Conservation (phyloP, 768 basidiomycete genomes). For the Tricholoma hemisulphureum region DNA sequence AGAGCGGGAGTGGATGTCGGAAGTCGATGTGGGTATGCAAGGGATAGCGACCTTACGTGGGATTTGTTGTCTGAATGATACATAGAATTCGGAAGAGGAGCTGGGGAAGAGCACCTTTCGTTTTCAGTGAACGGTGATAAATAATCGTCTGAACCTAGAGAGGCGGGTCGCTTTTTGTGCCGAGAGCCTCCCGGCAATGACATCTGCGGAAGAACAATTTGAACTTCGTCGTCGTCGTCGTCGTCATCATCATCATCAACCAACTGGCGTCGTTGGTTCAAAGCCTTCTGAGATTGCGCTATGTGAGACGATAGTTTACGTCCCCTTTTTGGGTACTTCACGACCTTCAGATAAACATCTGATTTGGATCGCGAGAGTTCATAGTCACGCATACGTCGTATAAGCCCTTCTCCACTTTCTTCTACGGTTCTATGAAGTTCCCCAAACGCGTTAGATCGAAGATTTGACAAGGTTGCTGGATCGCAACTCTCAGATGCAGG, state of each 20-base stretch:
- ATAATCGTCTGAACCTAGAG: constrained; percentile 29
- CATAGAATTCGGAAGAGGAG: constrained; percentile 21
- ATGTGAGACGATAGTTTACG: constrained; percentile 38
- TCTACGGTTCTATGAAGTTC: constrained; percentile 62
- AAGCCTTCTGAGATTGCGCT: constrained; percentile 12
- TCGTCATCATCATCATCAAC: constrained; percentile 34
- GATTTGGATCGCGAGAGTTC: constrained; percentile 51
- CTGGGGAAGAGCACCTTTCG: constrained; percentile 32
- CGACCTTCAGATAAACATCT: constrained; percentile 36
- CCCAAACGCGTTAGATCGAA: constrained; percentile 63
- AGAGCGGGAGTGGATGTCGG: constrained; percentile 30
- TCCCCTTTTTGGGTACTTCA: constrained; percentile 40
- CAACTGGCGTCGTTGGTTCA: constrained; percentile 16
- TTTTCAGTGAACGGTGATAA: constrained; percentile 9
- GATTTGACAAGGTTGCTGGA: constrained; percentile 36
- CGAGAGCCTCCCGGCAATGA: constrained; percentile 12
- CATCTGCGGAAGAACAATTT: constrained; percentile 42
- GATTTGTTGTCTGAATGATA: constrained; percentile 36
- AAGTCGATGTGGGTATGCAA: constrained; percentile 7
- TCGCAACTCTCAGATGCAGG: constrained; percentile 16
- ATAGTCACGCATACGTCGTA: constrained; percentile 72
- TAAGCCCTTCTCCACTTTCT: constrained; percentile 64
- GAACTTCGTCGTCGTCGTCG: constrained; percentile 56
- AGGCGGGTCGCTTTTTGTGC: constrained; percentile 43
- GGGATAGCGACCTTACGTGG: constrained; percentile 8